Conservation (phyloP, 768 basidiomycete genomes). For the Artomyces pyxidatus region DNA sequence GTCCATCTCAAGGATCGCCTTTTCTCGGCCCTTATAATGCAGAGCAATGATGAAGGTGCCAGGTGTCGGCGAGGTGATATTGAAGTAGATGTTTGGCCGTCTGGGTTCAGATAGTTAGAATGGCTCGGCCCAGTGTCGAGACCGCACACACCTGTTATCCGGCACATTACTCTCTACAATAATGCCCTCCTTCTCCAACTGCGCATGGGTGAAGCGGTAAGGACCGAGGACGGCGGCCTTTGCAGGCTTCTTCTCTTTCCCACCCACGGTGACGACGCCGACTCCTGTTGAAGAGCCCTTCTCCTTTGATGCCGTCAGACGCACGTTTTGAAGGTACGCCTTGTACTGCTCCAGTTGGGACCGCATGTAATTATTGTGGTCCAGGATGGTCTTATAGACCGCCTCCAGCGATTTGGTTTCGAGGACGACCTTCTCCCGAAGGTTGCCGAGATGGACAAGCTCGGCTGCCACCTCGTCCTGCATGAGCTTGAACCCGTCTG, state of each 20-base stretch:
- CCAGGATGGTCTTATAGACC: constrained; percentile 98
- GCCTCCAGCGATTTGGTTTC: constrained; percentile 92
- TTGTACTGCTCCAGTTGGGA: constrained; percentile 99
- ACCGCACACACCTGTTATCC: constrained; percentile 73
- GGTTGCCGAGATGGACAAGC: constrained; percentile 91
- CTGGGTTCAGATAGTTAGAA: constrained; percentile 30
- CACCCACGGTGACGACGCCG: constrained; percentile 91
- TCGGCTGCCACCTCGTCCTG: constrained; percentile 96
- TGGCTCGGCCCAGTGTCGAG: constrained; percentile 7
- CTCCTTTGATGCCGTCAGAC: constrained; percentile 81
- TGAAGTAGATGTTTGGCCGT: constrained; percentile 98
- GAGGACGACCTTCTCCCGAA: constrained; percentile 88
- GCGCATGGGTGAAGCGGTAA: constrained; percentile 95
- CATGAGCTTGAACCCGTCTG: constrained; percentile 89
- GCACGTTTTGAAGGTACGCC: constrained; percentile 96
- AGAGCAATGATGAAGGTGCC: constrained; percentile 98
- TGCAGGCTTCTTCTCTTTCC: constrained; percentile 90
- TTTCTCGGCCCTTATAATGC: constrained; percentile 97
- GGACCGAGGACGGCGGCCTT: constrained; percentile 89
- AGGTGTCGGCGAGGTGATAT: constrained; percentile 94
- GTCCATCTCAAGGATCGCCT: constrained; percentile 99
- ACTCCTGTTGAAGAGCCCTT: constrained; percentile 84
- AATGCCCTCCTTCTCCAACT: constrained; percentile 97
- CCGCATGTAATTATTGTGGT: constrained; percentile 96
- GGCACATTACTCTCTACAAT: constrained; percentile 99